phyloP scores from a whole-genome alignment of 208 protist genomes.

The Acanthamoeba healyi region DNA sequence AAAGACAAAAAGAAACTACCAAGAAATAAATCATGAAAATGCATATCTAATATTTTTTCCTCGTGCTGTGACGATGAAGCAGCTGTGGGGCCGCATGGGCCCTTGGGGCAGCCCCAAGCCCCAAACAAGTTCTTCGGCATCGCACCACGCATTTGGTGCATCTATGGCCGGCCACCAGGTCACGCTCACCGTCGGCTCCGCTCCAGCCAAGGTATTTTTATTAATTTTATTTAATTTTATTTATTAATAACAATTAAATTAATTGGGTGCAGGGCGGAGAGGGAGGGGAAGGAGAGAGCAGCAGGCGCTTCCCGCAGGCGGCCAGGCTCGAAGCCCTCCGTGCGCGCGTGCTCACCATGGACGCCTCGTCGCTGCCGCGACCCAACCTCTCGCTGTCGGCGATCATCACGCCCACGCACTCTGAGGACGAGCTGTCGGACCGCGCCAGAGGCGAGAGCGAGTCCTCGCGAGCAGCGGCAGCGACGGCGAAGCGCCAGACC shows the following conservation, averaged over 20 bases:
- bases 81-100: neutral
- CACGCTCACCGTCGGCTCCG: too few relatives aligned
- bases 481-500: too few relatives aligned
- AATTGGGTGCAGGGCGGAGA: too few relatives aligned
- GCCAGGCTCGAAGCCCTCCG: neutral
- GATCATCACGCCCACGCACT: neutral
- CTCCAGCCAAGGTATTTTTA: neutral
- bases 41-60: neutral
- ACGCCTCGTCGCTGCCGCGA: conserved; percentile 12
- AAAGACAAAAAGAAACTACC: too few relatives aligned
- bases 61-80: neutral
- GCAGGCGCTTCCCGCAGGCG: neutral
- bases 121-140: neutral
- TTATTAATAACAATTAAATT: too few relatives aligned
- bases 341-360: neutral
- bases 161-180: neutral
- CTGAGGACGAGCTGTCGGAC: neutral
- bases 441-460: neutral
- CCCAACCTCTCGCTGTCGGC: conserved; percentile 43
- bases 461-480: too few relatives aligned
- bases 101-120: neutral
- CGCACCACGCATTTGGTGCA: neutral
- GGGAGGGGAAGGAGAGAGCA: neutral
- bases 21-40: too few relatives aligned
- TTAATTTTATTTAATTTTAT: neutral